phyloP scores from a whole-genome alignment of 208 protist species.

The Naegleria lovaniensis region DNA sequence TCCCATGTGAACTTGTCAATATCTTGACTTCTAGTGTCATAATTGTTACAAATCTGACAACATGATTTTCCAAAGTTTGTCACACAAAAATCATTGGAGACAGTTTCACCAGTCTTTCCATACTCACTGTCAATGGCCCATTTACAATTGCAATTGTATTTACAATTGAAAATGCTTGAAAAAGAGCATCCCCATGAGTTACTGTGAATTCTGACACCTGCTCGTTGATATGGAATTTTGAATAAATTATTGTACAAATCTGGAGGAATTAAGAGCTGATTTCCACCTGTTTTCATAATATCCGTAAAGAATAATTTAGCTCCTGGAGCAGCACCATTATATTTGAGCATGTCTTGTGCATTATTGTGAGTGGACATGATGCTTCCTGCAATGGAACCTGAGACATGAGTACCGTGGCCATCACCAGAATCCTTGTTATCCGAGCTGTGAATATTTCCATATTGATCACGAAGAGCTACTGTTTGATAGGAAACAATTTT shows the following conservation, averaged over 20 bases:
- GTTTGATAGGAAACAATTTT: conserved; percentile 17
- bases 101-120: not conserved
- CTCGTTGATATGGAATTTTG: not conserved
- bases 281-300: not conserved
- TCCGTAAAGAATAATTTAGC: conserved; percentile 69
- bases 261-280: not conserved
- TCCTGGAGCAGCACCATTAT: conserved; percentile 67
- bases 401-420: conserved; percentile 76
- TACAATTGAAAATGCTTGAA: not conserved
- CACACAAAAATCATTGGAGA: not conserved
- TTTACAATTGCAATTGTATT: conserved; percentile 8
- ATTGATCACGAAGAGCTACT: not conserved
- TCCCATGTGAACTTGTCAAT: conserved; percentile 58
- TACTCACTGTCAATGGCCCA: not conserved
- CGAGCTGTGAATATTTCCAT: not conserved
- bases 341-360: conserved; percentile 6
- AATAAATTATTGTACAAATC: conserved; percentile 8
- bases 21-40: conserved; percentile 56
- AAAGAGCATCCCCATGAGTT: conserved; percentile 2
- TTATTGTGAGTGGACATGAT: not conserved
- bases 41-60: conserved; percentile 29
- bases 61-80: not conserved
- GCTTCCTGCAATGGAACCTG: conserved; percentile 57
- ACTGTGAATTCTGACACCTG: not conserved
- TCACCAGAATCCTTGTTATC: conserved; percentile 13